These are phyloP conservation scores for Biscutella auriculata DNA, from an alignment of 441 rosid species.

Conservation along the genomic window DNA sequence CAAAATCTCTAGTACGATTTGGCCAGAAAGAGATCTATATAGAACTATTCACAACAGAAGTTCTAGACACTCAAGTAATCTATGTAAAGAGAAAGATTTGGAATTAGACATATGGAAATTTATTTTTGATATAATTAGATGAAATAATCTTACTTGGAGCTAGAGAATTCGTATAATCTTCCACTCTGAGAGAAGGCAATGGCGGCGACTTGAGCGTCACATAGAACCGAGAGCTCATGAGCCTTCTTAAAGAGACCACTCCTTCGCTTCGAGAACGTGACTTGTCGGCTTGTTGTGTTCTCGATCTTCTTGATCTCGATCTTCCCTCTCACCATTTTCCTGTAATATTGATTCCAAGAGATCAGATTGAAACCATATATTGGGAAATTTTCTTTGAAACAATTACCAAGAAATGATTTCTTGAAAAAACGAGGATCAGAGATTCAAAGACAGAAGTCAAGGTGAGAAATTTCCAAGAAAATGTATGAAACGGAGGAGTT, in stretches of 20 bases:
- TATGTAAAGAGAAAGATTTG: neutral
- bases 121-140: neutral
- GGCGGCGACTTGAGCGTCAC: slow-evolving; percentile 61
- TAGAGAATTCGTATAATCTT: slow-evolving; percentile 37
- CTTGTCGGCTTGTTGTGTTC: slow-evolving; percentile 51
- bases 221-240: slow-evolving; percentile 50
- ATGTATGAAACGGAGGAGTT: slow-evolving; percentile 1
- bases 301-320: slow-evolving; percentile 55
- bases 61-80: neutral
- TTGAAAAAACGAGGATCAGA: neutral
- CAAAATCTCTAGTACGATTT: slow-evolving; percentile 18
- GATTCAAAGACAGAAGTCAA: slow-evolving; percentile 9
- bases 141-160: slow-evolving; percentile 31
- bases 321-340: slow-evolving; percentile 61
- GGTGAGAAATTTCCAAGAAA: neutral
- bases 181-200: slow-evolving; percentile 53
- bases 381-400: neutral
- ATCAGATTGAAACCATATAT: slow-evolving; percentile 3
- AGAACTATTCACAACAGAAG: slow-evolving; percentile 2
- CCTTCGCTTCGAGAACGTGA: slow-evolving; percentile 58
- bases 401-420: neutral
- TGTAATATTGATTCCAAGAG: slow-evolving; percentile 1
- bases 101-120: neutral
- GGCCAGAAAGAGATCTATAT: slow-evolving; percentile 5
- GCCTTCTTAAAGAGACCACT: slow-evolving; percentile 66